Conservation (phyloP, 2,329 filamentous ascomycete genomes). For the Aspergillus udagawae region DNA sequence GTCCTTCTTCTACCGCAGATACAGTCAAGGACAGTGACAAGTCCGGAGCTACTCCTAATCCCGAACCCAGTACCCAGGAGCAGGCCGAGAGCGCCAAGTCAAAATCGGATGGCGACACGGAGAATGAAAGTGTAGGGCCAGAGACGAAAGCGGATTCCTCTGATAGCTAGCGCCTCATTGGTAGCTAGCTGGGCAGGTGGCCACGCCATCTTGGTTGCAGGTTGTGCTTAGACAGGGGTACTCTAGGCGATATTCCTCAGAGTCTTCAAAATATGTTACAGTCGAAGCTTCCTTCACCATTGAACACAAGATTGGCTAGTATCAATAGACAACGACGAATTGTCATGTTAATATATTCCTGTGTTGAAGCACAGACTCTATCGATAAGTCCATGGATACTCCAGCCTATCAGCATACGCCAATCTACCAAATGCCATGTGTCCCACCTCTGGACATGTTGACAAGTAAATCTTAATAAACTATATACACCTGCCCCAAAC, state of each 20-base stretch:
- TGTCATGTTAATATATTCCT: not conserved
- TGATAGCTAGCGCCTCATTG: not conserved
- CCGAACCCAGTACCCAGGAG: not conserved
- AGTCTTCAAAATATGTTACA: not conserved
- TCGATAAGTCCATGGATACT: not conserved
- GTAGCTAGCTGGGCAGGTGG: not conserved
- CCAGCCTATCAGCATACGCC: not conserved
- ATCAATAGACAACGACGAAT: not conserved
- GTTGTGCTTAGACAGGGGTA: not conserved
- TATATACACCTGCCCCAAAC: not conserved
- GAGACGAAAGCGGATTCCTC: not conserved
- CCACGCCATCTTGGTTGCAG: not conserved
- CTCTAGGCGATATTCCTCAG: not conserved
- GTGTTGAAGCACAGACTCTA: not conserved
- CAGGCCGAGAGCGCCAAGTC: conserved; percentile 1
- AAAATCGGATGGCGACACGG: not conserved
- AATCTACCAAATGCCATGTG: not conserved
- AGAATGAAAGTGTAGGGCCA: not conserved
- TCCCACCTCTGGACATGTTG: not conserved
- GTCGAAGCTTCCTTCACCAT: too few species aligned
- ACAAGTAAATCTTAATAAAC: not conserved
- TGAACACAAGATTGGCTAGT: not conserved
- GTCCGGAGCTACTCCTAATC: not conserved
- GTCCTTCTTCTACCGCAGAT: not conserved
- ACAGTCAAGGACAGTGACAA: not conserved